Conservation (phyloP, 768 basidiomycete species). For the Galerina sulciceps region DNA sequence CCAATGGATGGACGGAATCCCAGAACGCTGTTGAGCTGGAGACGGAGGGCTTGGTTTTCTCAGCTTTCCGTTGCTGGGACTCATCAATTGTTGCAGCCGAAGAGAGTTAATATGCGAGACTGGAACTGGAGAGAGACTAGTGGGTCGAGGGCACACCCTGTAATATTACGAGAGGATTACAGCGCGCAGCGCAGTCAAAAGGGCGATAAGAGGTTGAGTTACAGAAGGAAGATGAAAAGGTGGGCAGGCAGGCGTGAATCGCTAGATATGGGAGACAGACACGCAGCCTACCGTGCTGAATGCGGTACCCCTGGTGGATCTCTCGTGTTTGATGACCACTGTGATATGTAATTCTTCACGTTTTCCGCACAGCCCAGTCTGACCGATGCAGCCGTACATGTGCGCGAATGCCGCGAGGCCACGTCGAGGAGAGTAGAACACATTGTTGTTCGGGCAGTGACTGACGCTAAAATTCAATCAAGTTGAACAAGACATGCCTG, state of each 20-base stretch:
- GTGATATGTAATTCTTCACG: constrained; percentile 20
- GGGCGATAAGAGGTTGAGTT: constrained; percentile 15
- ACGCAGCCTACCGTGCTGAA: constrained; percentile 25
- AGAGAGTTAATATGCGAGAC: constrained; percentile 8
- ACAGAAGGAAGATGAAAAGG: constrained; percentile 3
- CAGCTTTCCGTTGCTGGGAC: constrained; percentile 26
- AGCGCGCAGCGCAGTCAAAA: constrained; percentile 1
- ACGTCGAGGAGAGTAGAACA: constrained; percentile 14
- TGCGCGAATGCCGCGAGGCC: constrained; percentile 16
- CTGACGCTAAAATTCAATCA: no score
- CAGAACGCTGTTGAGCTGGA: constrained; percentile 18
- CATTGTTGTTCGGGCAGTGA: constrained; percentile 15
- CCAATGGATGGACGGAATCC: constrained; percentile 61
- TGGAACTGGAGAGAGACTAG: constrained; percentile 3
- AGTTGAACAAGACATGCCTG: constrained; percentile 1
- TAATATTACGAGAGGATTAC: constrained; percentile 5
- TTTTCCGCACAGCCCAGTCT: constrained; percentile 11
- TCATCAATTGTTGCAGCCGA: constrained; percentile 19
- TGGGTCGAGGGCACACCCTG: background rate
- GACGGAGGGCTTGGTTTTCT: constrained; percentile 20
- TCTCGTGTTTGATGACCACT: constrained; percentile 21
- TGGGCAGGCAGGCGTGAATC: constrained; percentile 19
- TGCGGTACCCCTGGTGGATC: constrained; percentile 19
- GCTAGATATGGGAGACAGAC: constrained; percentile 26
- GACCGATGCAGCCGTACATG: constrained; percentile 2